Evolutionary conservation across 1,139 yeast genomes (phyloP).

Genomic region (Suhomyces anneliseae): DNA sequence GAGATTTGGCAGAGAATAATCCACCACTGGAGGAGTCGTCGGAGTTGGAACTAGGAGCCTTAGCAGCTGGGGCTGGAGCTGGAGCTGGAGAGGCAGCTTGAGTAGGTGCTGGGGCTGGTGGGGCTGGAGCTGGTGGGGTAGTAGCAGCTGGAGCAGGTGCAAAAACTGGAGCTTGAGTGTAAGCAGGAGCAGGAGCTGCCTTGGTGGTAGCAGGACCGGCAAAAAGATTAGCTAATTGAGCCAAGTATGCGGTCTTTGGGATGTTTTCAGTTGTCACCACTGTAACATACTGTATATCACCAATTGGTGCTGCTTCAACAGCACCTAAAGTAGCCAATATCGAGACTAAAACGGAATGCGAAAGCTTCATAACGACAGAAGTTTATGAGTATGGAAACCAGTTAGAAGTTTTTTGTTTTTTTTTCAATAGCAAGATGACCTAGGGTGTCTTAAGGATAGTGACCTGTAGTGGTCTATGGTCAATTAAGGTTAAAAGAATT

Average conservation of each 20-base stretch:
- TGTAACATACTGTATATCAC: conserved; percentile 18
- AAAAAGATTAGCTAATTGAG: conserved; percentile 16
- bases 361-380: conserved; percentile 10
- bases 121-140: conserved; percentile 9
- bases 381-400: not conserved
- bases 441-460: not conserved
- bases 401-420: not conserved
- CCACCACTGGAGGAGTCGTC: not conserved
- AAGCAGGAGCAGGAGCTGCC: conserved; percentile 12
- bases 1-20: conserved; percentile 12
- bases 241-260: conserved; percentile 2
- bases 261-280: conserved; percentile 16
- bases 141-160: conserved; percentile 8
- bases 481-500: not conserved
- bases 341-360: conserved; percentile 11
- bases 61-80: conserved; percentile 9
- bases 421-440: not conserved
- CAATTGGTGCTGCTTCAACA: conserved; percentile 15
- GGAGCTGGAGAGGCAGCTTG: conserved; percentile 11
- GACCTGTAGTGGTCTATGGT: no score
- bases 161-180: conserved; percentile 8
- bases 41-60: conserved; percentile 5
- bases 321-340: conserved; percentile 12
- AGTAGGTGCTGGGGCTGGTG: conserved; percentile 7
- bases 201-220: conserved; percentile 12